phyloP scores from a whole-genome alignment of 2,329 filamentous ascomycete genomes.

The Trichoderma sp. region DNA sequence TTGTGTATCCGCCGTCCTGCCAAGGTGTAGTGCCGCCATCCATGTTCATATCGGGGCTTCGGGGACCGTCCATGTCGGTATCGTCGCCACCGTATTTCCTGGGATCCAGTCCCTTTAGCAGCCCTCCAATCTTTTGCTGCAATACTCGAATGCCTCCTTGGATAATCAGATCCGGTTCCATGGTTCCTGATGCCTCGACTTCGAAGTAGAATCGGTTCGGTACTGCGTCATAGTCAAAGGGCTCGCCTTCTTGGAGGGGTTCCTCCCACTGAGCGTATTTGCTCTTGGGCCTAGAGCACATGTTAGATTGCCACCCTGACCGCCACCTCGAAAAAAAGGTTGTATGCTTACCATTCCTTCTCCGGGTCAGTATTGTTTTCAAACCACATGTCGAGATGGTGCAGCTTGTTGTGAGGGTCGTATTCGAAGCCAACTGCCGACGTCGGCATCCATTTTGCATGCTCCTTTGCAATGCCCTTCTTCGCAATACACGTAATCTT shows the following conservation, averaged over 20 bases:
- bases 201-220: conserved; percentile 89
- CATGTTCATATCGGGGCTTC: conserved; percentile 64
- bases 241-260: conserved; percentile 73
- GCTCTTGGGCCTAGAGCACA: conserved; percentile 66
- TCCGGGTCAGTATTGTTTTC: conserved; percentile 69
- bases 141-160: conserved; percentile 84
- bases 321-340: neutral
- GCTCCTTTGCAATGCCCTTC: conserved; percentile 98
- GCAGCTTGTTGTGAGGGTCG: conserved; percentile 93
- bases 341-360: conserved; percentile 71
- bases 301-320: neutral
- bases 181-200: conserved; percentile 81
- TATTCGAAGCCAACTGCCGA: conserved; percentile 96
- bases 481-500: conserved; percentile 90
- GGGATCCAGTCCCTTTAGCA: conserved; percentile 60
- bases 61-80: conserved; percentile 60
- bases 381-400: conserved; percentile 92
- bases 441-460: conserved; percentile 95
- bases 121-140: conserved; percentile 81
- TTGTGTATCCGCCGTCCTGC: conserved; percentile 65
- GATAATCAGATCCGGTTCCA: conserved; percentile 87
- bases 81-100: conserved; percentile 52
- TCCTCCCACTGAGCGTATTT: conserved; percentile 79
- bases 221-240: conserved; percentile 86
- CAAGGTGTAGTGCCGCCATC: conserved; percentile 54